These are phyloP conservation scores for Eucalyptus shirleyi DNA, from an alignment of 345 rosid genomes.

Conservation along the genomic window DNA sequence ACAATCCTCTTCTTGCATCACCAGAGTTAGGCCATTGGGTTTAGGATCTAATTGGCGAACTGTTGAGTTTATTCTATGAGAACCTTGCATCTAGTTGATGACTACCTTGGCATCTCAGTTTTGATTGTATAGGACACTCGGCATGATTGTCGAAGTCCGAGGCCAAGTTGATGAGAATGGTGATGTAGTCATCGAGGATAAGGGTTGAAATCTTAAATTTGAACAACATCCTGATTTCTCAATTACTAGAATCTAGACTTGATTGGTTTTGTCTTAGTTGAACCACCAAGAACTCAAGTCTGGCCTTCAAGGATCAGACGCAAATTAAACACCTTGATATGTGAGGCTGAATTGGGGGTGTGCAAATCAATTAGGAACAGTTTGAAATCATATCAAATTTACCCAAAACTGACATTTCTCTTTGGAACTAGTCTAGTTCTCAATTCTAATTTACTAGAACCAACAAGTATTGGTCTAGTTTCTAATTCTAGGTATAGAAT, in stretches of 20 bases:
- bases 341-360: rapidly evolving
- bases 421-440: rapidly evolving
- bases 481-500: rapidly evolving
- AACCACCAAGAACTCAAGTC: background rate
- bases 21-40: background rate
- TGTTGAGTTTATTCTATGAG: background rate
- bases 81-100: background rate
- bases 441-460: no score
- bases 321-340: rapidly evolving
- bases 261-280: background rate
- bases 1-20: background rate
- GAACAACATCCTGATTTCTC: background rate
- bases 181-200: background rate
- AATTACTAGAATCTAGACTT: background rate
- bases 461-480: rapidly evolving
- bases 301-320: background rate
- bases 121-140: background rate
- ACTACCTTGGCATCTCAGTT: background rate
- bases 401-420: rapidly evolving
- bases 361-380: rapidly evolving
- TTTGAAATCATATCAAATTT: rapidly evolving
- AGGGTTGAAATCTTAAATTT: background rate
- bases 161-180: background rate
- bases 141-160: background rate
- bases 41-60: background rate